Conservation (phyloP, 257 asterid species). For the Echites panduratus region DNA sequence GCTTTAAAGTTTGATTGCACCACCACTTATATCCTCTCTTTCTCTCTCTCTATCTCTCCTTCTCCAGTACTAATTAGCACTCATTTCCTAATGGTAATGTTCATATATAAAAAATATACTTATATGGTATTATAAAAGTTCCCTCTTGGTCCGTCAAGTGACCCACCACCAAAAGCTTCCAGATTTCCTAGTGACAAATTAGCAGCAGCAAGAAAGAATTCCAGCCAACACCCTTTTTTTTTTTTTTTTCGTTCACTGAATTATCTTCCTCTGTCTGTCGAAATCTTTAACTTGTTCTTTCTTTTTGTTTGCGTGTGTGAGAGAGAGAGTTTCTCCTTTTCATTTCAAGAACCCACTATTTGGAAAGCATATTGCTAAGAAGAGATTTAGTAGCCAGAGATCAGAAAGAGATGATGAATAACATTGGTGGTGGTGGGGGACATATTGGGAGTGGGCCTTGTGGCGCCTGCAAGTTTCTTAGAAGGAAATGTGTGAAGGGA, state of each 20-base stretch:
- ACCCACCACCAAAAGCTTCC: slow-evolving; percentile 54
- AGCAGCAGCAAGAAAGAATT: no score
- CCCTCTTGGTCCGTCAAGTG: slow-evolving; percentile 15
- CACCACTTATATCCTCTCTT: background rate
- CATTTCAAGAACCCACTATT: no score
- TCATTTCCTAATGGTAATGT: background rate
- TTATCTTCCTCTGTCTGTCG: no score
- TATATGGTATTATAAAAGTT: background rate
- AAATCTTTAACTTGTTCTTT: no score
- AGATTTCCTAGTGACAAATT: no score
- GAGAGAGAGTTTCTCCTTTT: background rate
- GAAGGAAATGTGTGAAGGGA: slow-evolving; percentile 34
- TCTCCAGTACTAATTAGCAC: background rate
- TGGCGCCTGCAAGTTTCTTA: slow-evolving; percentile 42
- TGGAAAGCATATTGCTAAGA: no score
- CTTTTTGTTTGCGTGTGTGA: no score
- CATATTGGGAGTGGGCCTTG: slow-evolving; percentile 27
- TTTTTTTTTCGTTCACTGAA: no score
- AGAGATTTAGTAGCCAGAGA: no score
- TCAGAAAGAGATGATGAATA: slow-evolving; percentile 14
- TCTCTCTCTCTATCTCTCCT: no score
- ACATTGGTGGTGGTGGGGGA: slow-evolving; percentile 13
- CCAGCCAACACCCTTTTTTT: no score
- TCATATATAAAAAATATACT: no score
- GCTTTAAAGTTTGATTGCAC: slow-evolving; percentile 41